A percentile compares a stretch with the other conserved stretches of the same genome.
These are phyloP conservation scores for Torrubiellomyces zombiae DNA, from an alignment of 2,329 filamentous ascomycete species.

Conservation along the genomic window DNA sequence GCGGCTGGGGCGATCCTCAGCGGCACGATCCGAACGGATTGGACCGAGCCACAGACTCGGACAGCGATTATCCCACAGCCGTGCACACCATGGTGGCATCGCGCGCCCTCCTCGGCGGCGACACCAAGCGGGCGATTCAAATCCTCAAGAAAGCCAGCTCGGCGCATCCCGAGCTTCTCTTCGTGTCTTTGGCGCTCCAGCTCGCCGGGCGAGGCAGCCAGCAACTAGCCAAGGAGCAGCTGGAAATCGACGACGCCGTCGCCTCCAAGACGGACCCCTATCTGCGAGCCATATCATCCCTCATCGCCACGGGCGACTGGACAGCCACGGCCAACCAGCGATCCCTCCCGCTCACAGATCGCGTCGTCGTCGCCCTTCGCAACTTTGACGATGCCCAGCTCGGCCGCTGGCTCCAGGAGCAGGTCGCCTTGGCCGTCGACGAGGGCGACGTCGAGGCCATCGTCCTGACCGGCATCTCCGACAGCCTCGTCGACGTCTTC, in stretches of 20 bases:
- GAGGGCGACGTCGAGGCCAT: conserved; percentile 63
- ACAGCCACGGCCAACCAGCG: conserved; percentile 53
- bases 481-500: conserved; percentile 56
- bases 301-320: conserved; percentile 67
- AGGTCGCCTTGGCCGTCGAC: conserved; percentile 42
- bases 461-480: conserved; percentile 60
- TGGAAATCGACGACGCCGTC: conserved; percentile 41
- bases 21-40: conserved; percentile 25
- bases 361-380: conserved; percentile 55
- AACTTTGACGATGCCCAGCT: conserved; percentile 46
- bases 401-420: conserved; percentile 49
- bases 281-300: conserved; percentile 60
- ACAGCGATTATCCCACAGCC: conserved; percentile 33
- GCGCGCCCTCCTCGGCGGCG: conserved; percentile 56
- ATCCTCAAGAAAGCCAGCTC: conserved; percentile 53
- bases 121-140: conserved; percentile 50
- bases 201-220: conserved; percentile 36
- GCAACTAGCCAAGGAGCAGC: conserved; percentile 26
- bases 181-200: conserved; percentile 51
- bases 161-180: conserved; percentile 45
- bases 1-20: conserved; percentile 49
- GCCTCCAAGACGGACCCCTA: conserved; percentile 59
- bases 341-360: conserved; percentile 58
- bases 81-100: conserved; percentile 60
- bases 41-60: conserved; percentile 21